phyloP scores from a whole-genome alignment of 805 yeast species.

The Metschnikowia cerradonensis region DNA sequence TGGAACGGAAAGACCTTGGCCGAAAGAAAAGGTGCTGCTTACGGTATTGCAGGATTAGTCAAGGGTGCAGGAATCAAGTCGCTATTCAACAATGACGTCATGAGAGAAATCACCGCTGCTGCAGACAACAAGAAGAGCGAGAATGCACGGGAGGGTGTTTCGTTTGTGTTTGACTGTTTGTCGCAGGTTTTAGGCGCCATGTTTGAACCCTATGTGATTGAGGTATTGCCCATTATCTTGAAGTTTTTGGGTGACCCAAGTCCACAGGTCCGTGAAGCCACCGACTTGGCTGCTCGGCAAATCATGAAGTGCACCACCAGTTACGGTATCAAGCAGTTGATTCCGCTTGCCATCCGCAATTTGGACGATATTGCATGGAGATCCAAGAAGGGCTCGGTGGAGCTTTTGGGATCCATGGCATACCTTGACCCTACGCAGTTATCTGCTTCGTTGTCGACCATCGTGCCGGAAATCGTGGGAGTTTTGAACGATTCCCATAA shows the following conservation, averaged over 20 bases:
- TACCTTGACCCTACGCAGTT: slow-evolving; percentile 92
- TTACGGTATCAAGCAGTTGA: slow-evolving; percentile 84
- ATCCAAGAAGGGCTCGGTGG: slow-evolving; percentile 94
- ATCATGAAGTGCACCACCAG: slow-evolving; percentile 91
- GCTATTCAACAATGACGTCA: slow-evolving; percentile 69
- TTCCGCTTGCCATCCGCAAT: slow-evolving; percentile 84
- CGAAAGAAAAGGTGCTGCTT: slow-evolving; percentile 89
- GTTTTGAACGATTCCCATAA: slow-evolving; percentile 93
- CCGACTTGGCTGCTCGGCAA: slow-evolving; percentile 78
- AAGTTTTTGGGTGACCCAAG: slow-evolving; percentile 80
- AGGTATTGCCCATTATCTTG: slow-evolving; percentile 75
- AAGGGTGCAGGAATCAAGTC: slow-evolving; percentile 85
- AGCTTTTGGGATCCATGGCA: slow-evolving; percentile 95
- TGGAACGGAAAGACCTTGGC: slow-evolving; percentile 46
- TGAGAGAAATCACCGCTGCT: slow-evolving; percentile 72
- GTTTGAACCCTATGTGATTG: slow-evolving; percentile 94
- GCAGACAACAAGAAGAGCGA: slow-evolving; percentile 81
- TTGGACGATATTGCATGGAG: slow-evolving; percentile 93
- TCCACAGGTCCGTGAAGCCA: slow-evolving; percentile 84
- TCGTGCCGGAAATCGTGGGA: slow-evolving; percentile 95
- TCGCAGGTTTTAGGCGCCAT: slow-evolving; percentile 69
- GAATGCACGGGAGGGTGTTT: slow-evolving; percentile 78
- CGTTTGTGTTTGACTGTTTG: slow-evolving; percentile 78
- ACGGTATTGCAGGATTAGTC: slow-evolving; percentile 90
- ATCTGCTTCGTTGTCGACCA: slow-evolving; percentile 80